Evolutionary conservation across 345 rosid species (phyloP), one percentile per base, ranked within the genome.

Genomic region (Ricinus communis): DNA sequence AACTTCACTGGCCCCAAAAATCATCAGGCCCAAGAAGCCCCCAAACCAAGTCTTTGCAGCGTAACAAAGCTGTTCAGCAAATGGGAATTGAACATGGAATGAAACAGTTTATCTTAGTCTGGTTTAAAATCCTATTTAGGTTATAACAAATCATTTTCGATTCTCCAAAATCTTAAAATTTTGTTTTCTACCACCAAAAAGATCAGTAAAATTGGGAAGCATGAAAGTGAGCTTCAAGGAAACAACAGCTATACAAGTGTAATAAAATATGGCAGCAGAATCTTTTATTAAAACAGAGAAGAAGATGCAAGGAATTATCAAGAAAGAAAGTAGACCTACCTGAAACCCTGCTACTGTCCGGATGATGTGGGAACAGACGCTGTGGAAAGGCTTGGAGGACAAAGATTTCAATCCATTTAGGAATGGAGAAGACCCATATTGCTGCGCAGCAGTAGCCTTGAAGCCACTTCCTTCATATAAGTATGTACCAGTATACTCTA

Each of bases 1-100:
- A 61, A 95, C 96, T 85, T 95, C 99, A 85, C 97, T 95, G 70
- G 99, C 97, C 71, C 99, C 99, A 77, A 95, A 91, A 40, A 95
- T 76, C 97, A 90, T 95, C 96, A 95, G 73, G 40, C 97, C 97
- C 76, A 94, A 65, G 78, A 90, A 91, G 65, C 97, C 97, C 65
- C 97, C 97, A 76, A 86, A 88, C 98, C 97, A 94, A 52, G 97
- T 94, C 80, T 94, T 94, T 65, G 97, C 99, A 68, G 97, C 96
- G 77, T 87, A 90, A 72, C 99, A 94, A 76, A 90, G 92, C 99
- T 91, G 90, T 70, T 63, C 64, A 65, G 66, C 47, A 49, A 41
- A 10, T 25, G 33, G 24, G 25, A 74, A 68, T 41, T 59, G 18
- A 16, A 36, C 68, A 64, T 25, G 24, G 24, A 8, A 63, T 41